Percentiles rank a stretch among this genome's conserved stretches.
These are phyloP conservation scores for Metschnikowia anglica DNA, from an alignment of 805 yeast genomes.

Conservation along the genomic window DNA sequence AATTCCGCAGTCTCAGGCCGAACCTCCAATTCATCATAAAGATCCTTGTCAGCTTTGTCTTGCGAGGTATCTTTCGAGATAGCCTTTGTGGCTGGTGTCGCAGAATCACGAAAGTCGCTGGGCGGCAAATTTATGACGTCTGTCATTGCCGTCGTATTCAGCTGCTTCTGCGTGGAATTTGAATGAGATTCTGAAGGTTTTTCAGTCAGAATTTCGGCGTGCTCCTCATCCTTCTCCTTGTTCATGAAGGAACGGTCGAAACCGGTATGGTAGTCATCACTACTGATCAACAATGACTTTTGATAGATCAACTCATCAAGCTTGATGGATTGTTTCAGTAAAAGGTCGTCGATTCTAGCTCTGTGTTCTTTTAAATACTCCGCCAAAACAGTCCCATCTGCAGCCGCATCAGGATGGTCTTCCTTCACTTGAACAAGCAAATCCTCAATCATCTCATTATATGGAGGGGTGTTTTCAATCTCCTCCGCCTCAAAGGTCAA, in stretches of 20 bases:
- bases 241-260: slow-evolving; percentile 84
- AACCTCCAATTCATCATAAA: slow-evolving; percentile 50
- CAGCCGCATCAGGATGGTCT: slow-evolving; percentile 53
- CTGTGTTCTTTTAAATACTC: slow-evolving; percentile 58
- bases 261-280: slow-evolving; percentile 90
- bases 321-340: slow-evolving; percentile 62
- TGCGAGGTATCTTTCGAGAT: slow-evolving; percentile 3
- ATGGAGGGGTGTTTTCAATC: slow-evolving; percentile 54
- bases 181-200: not conserved
- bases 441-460: slow-evolving; percentile 91
- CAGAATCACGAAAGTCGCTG: not conserved
- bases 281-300: slow-evolving; percentile 71
- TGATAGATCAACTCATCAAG: slow-evolving; percentile 67
- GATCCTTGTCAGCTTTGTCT: slow-evolving; percentile 24
- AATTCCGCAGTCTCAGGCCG: slow-evolving; percentile 66
- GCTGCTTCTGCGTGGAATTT: not conserved
- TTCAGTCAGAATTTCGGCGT: slow-evolving; percentile 15
- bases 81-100: not conserved
- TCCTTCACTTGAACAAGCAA: slow-evolving; percentile 72
- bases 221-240: slow-evolving; percentile 41
- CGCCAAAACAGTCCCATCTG: slow-evolving; percentile 34
- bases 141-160: slow-evolving; percentile 26
- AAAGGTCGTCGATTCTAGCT: slow-evolving; percentile 64
- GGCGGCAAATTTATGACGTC: slow-evolving; percentile 33
- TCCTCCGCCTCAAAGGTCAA: slow-evolving; percentile 37